These are phyloP conservation scores for Verbascum thapsus DNA, from an alignment of 257 asterid species.

Conservation along the genomic window DNA sequence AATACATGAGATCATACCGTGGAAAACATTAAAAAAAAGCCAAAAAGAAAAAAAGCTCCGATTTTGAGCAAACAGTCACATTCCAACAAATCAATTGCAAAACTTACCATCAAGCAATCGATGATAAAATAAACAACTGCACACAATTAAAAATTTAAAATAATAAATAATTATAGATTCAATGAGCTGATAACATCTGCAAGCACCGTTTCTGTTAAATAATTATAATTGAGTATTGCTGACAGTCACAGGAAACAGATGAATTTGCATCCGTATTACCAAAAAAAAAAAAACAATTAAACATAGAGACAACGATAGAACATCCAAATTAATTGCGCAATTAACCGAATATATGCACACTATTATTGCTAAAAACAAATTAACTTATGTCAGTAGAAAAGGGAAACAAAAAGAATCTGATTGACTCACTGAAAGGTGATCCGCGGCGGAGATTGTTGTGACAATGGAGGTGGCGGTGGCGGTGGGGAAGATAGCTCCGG, in stretches of 20 bases:
- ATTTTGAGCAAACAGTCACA: neutral
- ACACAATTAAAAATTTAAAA: neutral
- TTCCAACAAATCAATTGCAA: conserved; percentile 4
- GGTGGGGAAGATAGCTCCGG: too few relatives aligned
- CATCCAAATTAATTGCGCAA: neutral
- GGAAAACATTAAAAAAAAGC: neutral
- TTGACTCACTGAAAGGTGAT: too few relatives aligned
- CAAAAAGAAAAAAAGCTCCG: neutral
- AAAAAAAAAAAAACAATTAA: neutral
- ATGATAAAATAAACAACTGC: neutral
- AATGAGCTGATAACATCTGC: neutral
- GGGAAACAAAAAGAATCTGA: too few relatives aligned
- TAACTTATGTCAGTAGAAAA: too few relatives aligned
- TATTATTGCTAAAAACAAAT: too few relatives aligned
- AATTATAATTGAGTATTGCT: neutral
- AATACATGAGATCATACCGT: neutral
- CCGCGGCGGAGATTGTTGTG: too few relatives aligned
- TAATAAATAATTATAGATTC: neutral
- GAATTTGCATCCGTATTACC: too few relatives aligned
- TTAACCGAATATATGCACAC: too few relatives aligned
- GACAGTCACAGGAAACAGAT: neutral
- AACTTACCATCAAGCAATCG: neutral
- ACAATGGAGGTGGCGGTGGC: too few relatives aligned
- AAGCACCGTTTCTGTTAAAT: neutral
- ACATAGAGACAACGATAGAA: neutral